These are phyloP conservation scores for Jacaranda mimosifolia DNA, from an alignment of 257 asterid species.

Conservation along the genomic window DNA sequence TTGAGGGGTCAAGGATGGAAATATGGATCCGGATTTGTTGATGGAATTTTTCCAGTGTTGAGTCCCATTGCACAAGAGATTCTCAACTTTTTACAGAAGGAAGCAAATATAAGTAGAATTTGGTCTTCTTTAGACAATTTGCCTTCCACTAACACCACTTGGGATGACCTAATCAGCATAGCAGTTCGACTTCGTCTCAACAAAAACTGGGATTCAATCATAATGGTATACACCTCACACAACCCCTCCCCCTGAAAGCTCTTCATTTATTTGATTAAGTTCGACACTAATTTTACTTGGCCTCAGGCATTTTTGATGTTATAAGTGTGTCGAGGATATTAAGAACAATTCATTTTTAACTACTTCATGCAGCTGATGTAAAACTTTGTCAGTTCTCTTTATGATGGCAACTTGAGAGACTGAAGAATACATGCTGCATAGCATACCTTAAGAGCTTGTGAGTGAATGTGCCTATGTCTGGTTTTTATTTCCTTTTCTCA, in stretches of 20 bases:
- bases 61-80: conserved; percentile 78
- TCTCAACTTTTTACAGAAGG: conserved; percentile 67
- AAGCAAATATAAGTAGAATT: conserved; percentile 52
- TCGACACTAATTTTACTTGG: not conserved
- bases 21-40: conserved; percentile 91
- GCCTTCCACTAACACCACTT: conserved; percentile 66
- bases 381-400: not conserved
- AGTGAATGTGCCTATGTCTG: not conserved
- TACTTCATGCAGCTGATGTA: not conserved
- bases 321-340: not conserved
- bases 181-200: conserved; percentile 82
- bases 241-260: not conserved
- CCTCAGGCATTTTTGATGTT: not conserved
- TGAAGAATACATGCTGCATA: not conserved
- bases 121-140: conserved; percentile 72
- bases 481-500: no score
- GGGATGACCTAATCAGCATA: conserved; percentile 86
- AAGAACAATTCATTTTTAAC: not conserved
- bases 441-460: not conserved
- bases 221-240: conserved; percentile 48
- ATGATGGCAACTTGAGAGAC: not conserved
- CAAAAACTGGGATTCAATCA: conserved; percentile 76
- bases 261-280: conserved; percentile 21
- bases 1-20: conserved; percentile 94
- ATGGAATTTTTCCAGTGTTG: conserved; percentile 87